Evolutionary conservation across 495 filamentous ascomycete genomes (phyloP).

Genomic region (Lasiosphaeria miniovina): DNA sequence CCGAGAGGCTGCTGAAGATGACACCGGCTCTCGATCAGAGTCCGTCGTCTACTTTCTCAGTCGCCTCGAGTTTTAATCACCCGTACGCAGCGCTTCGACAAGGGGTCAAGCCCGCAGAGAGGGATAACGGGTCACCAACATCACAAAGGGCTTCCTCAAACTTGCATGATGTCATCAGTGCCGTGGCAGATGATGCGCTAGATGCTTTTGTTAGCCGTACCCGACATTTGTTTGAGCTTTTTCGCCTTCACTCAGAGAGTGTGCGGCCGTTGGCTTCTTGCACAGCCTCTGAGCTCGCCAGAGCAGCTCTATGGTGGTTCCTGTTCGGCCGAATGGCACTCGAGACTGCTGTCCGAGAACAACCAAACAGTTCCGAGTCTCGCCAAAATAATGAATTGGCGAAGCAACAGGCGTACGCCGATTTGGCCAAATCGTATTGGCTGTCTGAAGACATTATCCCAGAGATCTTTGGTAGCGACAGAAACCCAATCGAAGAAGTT

Average conservation of each 20-base stretch:
- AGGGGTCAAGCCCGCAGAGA: slow-evolving; percentile 24
- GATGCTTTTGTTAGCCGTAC: slow-evolving; percentile 64
- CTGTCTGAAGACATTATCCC: slow-evolving; percentile 64
- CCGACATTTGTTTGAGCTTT: slow-evolving; percentile 62
- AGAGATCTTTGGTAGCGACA: slow-evolving; percentile 42
- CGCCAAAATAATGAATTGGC: slow-evolving; percentile 39
- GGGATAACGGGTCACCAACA: slow-evolving; percentile 21
- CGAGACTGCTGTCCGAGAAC: slow-evolving; percentile 65
- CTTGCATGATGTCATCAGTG: slow-evolving; percentile 34
- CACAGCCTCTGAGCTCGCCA: slow-evolving; percentile 61
- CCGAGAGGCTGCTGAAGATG: slow-evolving; percentile 19
- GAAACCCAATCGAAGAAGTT: slow-evolving; percentile 37
- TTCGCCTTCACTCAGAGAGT: slow-evolving; percentile 67
- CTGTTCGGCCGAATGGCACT: slow-evolving; percentile 68
- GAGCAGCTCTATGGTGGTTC: slow-evolving; percentile 84
- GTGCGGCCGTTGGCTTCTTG: slow-evolving; percentile 60
- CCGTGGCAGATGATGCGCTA: slow-evolving; percentile 61
- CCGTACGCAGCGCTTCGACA: slow-evolving; percentile 24
- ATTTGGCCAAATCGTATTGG: slow-evolving; percentile 83
- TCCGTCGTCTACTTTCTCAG: slow-evolving; percentile 27
- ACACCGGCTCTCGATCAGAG: slow-evolving; percentile 22
- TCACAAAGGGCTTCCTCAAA: slow-evolving; percentile 27
- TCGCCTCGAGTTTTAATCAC: slow-evolving; percentile 26
- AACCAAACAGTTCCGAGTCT: slow-evolving; percentile 46
- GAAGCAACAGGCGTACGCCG: slow-evolving; percentile 67